Conservation (phyloP, 768 basidiomycete genomes). For the Dentipellis fragilis region DNA sequence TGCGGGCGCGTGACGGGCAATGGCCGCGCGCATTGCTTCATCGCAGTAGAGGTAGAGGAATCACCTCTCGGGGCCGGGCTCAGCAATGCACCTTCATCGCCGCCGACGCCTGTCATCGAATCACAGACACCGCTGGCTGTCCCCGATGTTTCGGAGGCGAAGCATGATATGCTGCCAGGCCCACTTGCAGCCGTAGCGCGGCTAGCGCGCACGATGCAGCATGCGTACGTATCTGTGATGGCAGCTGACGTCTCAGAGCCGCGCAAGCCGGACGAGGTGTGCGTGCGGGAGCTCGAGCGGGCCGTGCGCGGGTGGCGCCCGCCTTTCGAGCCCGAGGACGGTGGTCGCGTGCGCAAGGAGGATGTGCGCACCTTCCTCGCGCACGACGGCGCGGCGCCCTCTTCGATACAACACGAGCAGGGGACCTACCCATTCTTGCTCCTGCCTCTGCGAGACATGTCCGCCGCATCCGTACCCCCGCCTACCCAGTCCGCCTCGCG, state of each 20-base stretch:
- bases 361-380: background rate
- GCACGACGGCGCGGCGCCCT: background rate
- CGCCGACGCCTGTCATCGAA: background rate
- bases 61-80: conserved; percentile 5
- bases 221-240: conserved; percentile 46
- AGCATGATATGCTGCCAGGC: conserved; percentile 5
- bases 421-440: conserved; percentile 7
- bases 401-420: no score
- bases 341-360: conserved; percentile 30
- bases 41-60: conserved; percentile 10
- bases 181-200: conserved; percentile 32
- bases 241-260: conserved; percentile 22
- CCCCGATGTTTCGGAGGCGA: conserved; percentile 8
- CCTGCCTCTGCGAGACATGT: conserved; percentile 3
- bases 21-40: conserved; percentile 7
- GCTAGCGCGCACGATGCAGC: conserved; percentile 48
- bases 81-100: background rate
- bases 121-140: conserved; percentile 1
- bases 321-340: conserved; percentile 35
- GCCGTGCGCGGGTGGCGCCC: conserved; percentile 14
- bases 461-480: background rate
- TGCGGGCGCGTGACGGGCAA: conserved; percentile 2
- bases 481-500: conserved; percentile 4
- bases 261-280: conserved; percentile 7
- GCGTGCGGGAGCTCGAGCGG: background rate